Conservation (phyloP, 2,329 filamentous ascomycete genomes). For the Verticillium tricorpus region DNA sequence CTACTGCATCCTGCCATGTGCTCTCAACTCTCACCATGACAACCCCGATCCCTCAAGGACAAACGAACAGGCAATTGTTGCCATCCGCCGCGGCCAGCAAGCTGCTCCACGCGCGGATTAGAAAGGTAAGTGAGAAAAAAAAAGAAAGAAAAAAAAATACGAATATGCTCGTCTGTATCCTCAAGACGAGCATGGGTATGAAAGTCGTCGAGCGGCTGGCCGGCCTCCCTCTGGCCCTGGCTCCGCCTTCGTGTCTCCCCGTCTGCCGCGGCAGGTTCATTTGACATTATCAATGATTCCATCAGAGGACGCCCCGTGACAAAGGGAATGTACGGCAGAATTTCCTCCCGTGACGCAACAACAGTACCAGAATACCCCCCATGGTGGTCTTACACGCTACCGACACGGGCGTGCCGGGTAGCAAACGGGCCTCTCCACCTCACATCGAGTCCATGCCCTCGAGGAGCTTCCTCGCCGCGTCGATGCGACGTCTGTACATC, state of each 20-base stretch:
- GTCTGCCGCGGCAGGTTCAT: conserved; percentile 7
- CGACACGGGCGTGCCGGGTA: not conserved
- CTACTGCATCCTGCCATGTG: not conserved
- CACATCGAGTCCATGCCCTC: conserved; percentile 45
- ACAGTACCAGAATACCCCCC: not conserved
- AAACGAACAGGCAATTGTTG: not conserved
- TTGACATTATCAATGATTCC: conserved; percentile 10
- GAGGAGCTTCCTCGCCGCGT: conserved; percentile 67
- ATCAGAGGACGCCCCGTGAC: not conserved
- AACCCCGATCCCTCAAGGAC: not conserved
- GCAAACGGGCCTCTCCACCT: not conserved
- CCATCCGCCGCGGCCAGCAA: not conserved
- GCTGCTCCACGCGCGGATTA: not conserved
- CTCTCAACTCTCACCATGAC: not conserved
- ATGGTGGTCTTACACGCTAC: not conserved
- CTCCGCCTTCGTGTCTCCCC: not conserved
- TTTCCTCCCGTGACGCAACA: not conserved
- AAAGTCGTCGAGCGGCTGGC: not conserved
- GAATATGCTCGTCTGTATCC: not conserved
- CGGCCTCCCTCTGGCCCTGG: not conserved
- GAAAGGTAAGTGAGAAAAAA: not conserved
- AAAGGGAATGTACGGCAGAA: not conserved
- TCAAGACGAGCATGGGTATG: not conserved
- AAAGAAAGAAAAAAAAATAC: no score
- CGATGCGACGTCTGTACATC: conserved; percentile 66